These are phyloP conservation scores for Sarocladium kiliense DNA, from an alignment of 2,329 filamentous ascomycete genomes.

Conservation along the genomic window DNA sequence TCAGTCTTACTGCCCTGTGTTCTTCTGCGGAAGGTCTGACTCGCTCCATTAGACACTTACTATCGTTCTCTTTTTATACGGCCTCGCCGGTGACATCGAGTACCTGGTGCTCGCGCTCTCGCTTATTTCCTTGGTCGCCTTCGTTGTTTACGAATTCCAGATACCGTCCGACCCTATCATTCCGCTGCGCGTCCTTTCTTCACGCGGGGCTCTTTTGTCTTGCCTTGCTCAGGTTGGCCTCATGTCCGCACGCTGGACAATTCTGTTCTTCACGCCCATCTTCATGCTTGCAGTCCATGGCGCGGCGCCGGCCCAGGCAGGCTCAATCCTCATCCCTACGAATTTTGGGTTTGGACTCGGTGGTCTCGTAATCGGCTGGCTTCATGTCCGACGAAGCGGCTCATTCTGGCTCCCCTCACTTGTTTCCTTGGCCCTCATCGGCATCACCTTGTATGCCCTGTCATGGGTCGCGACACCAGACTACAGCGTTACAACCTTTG, in stretches of 20 bases:
- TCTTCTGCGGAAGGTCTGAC: background rate
- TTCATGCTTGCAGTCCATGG: conserved; percentile 73
- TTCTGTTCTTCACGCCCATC: conserved; percentile 77
- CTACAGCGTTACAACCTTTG: conserved; percentile 46
- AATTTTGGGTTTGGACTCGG: conserved; percentile 75
- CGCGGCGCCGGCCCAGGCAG: conserved; percentile 64
- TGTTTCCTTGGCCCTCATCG: conserved; percentile 57
- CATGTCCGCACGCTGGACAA: conserved; percentile 76
- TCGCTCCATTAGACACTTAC: conserved; percentile 44
- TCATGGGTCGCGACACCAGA: conserved; percentile 47
- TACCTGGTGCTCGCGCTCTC: conserved; percentile 57
- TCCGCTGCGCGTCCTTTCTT: conserved; percentile 63
- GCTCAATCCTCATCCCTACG: conserved; percentile 73
- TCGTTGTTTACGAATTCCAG: conserved; percentile 59
- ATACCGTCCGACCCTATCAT: conserved; percentile 67
- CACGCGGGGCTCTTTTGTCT: conserved; percentile 65
- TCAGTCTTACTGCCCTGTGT: conserved; percentile 28
- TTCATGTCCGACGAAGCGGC: conserved; percentile 69
- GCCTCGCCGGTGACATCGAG: conserved; percentile 60
- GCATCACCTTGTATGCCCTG: conserved; percentile 51
- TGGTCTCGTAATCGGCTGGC: conserved; percentile 65
- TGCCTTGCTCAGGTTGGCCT: conserved; percentile 70
- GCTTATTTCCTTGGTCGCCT: conserved; percentile 40
- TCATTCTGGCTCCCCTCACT: conserved; percentile 67
- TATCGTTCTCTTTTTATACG: conserved; percentile 68